phyloP scores from a whole-genome alignment of 202 grass and related monocot species.

The Digitaria exilis region DNA sequence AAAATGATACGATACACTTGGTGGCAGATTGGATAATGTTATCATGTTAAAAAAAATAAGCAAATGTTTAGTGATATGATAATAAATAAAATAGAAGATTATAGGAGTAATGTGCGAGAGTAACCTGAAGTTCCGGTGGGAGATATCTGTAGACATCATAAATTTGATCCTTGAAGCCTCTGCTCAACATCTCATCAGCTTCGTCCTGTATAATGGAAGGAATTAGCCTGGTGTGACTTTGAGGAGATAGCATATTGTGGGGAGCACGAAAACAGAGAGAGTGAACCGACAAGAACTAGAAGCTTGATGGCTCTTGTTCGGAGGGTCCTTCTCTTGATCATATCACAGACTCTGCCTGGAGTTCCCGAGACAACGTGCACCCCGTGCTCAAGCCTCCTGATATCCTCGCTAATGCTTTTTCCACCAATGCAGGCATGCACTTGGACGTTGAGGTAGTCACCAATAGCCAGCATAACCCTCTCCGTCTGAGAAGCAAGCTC shows the following conservation, averaged over 20 bases:
- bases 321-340: conserved; percentile 90
- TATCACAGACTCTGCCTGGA: conserved; percentile 81
- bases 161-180: conserved; percentile 98
- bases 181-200: conserved; percentile 96
- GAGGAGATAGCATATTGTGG: neutral
- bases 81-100: neutral
- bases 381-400: conserved; percentile 76
- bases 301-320: conserved; percentile 90
- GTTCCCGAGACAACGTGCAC: conserved; percentile 88
- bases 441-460: conserved; percentile 68
- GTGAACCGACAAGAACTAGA: conserved; percentile 66
- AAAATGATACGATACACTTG: too few relatives aligned
- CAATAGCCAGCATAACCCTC: conserved; percentile 69
- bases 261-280: neutral
- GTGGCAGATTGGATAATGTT: neutral
- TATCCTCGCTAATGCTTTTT: conserved; percentile 80
- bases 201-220: conserved; percentile 60
- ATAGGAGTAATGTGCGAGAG: too few relatives aligned
- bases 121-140: conserved; percentile 86
- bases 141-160: conserved; percentile 98
- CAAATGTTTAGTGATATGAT: neutral
- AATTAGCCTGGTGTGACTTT: neutral
- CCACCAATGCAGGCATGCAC: conserved; percentile 84
- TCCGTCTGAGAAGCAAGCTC: conserved; percentile 86
- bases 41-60: too few relatives aligned